Evolutionary conservation across 2,329 filamentous ascomycete species (phyloP).

Genomic region (Aspergillus calidoustus): DNA sequence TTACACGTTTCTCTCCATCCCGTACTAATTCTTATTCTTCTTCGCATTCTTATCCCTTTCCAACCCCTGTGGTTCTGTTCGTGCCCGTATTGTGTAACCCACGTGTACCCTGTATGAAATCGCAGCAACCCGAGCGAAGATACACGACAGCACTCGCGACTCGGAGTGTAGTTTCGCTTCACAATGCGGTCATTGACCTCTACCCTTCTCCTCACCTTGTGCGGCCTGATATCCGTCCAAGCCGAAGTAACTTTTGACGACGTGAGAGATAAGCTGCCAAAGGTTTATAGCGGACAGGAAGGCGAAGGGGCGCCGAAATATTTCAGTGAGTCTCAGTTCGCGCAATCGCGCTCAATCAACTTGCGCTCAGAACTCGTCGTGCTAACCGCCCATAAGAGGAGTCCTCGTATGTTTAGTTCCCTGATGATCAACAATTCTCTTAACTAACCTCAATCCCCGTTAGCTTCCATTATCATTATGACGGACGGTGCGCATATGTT

Average conservation of each 20-base stretch:
- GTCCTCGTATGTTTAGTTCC: constrained; percentile 43
- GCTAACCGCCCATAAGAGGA: constrained; percentile 42
- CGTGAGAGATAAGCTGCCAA: constrained; percentile 46
- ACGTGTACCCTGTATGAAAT: constrained; percentile 9
- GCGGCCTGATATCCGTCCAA: constrained; percentile 27
- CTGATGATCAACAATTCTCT: not conserved
- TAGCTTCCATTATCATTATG: constrained; percentile 61
- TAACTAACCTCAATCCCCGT: constrained; percentile 7
- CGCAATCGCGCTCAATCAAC: constrained; percentile 17
- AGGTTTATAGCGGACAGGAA: constrained; percentile 45
- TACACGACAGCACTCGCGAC: not conserved
- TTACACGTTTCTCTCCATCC: not conserved
- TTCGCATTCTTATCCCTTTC: not conserved
- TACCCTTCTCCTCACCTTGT: constrained; percentile 24
- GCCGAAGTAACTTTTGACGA: constrained; percentile 47
- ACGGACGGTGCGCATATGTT: constrained; percentile 47
- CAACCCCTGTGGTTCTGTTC: not conserved
- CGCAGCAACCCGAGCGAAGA: not conserved
- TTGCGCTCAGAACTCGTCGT: constrained; percentile 12
- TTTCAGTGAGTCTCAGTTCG: constrained; percentile 48
- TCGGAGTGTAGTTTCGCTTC: not conserved
- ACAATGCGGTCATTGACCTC: constrained; percentile 29
- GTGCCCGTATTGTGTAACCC: constrained; percentile 2
- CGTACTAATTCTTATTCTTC: not conserved
- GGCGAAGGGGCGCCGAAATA: constrained; percentile 53